Evolutionary conservation across 1,139 yeast species (phyloP), one percentile per base, ranked within the genome.

Genomic region (Diutina catenulata): DNA sequence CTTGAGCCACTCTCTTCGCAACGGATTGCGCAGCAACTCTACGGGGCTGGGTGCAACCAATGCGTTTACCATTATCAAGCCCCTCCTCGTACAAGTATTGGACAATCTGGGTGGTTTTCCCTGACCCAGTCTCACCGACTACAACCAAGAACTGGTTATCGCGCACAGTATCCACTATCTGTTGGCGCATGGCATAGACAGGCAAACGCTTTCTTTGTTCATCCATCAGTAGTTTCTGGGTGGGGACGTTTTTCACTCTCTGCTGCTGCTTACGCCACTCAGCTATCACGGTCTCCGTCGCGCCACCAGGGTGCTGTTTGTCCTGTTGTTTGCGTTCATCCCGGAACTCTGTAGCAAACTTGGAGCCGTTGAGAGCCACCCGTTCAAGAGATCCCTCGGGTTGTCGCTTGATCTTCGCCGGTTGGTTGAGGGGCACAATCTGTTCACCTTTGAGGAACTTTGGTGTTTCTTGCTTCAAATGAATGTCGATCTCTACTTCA

Each of bases 1-100:
- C 86, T 44, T 76, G 77, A 1, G 82, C 70, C 13, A 78, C 84
- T 53, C 86, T 65, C 23, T 71, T 63, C 1, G 86, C 84, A 27
- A 78, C 82, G 21, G 83, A 75, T 37, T 68, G 68, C 1, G 86
- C 86, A 1, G 86, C 99, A 41, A 91, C 98, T 61, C 99, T 74
- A 64, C 99, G 75, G 0, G 99, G 37, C 58, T 91, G 98, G 0
- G 99, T 91, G 21, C 93, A 69, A 41, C 96, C 98, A 50, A 91
- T 84, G 82, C 88, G 79, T 1, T 68, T 43, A 63, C 68, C 40
- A 41, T 67, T 64, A 77, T 52, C 79, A 55, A 79, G 87, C 1
- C 96, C 96, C 0, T 94, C 77, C 57, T 88, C 97, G 51, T 76
- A 88, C 76, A 53, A 80, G 78, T 64, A 70, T 68, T 13, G 70